Evolutionary conservation across 106 monocot species (phyloP).

Genomic region (Dendrobium officinale): DNA sequence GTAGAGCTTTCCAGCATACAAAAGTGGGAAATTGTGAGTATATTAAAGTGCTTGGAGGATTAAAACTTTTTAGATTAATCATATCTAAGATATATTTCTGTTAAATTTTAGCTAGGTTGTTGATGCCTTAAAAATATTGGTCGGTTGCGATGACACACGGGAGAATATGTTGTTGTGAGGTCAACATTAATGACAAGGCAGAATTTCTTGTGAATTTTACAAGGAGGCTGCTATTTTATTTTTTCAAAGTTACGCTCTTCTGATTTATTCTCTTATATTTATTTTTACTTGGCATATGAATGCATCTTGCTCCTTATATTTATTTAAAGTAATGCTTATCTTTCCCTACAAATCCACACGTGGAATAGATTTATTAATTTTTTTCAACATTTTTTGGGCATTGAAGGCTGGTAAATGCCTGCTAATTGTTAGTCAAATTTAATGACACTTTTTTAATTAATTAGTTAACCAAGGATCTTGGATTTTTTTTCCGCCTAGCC

Average conservation of each 20-base stretch:
- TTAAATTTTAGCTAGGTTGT: slow-evolving; percentile 36
- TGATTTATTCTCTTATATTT: not conserved
- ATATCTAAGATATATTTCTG: not conserved
- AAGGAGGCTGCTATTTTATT: slow-evolving; percentile 37
- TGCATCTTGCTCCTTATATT: not conserved
- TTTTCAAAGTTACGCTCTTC: not conserved
- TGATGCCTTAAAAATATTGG: slow-evolving; percentile 79
- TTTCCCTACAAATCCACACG: not conserved
- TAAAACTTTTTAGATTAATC: not conserved
- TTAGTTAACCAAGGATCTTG: slow-evolving; percentile 61
- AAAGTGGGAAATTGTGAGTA: slow-evolving; percentile 70
- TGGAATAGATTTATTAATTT: not conserved
- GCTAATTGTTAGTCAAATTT: not conserved
- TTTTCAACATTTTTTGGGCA: not conserved
- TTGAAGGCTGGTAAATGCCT: not conserved
- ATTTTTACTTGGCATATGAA: not conserved
- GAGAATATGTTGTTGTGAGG: slow-evolving; percentile 95
- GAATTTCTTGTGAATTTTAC: slow-evolving; percentile 78
- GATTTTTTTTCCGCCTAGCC: slow-evolving; percentile 65
- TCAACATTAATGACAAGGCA: slow-evolving; percentile 90
- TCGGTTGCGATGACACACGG: slow-evolving; percentile 86
- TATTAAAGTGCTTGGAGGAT: not conserved
- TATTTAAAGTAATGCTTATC: not conserved
- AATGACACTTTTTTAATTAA: not conserved
- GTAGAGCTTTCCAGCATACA: slow-evolving; percentile 81